A percentile compares a stretch with the other conserved stretches of the same genome.
Conservation (phyloP, 371 early-diverging fungal species). For the Amoeboradix gromovi region DNA sequence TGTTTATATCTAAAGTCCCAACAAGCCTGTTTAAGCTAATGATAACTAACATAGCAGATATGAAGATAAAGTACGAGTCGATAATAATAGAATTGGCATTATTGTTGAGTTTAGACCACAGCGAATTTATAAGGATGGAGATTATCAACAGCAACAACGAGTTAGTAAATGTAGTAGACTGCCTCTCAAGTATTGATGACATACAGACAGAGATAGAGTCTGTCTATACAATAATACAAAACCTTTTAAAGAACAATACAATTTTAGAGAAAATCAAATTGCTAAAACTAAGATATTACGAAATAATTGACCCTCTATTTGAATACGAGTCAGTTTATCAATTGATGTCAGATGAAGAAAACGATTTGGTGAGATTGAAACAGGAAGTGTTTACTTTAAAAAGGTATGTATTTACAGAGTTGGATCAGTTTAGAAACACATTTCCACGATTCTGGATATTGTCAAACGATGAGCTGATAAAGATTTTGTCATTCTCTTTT, state of each 20-base stretch:
- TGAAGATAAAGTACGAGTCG: background rate
- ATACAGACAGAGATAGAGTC: background rate
- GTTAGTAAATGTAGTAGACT: background rate
- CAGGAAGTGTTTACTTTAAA: background rate
- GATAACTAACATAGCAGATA: background rate
- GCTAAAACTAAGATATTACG: background rate
- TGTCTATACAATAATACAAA: background rate
- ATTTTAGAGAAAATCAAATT: background rate
- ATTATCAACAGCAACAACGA: background rate
- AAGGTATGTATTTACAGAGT: background rate
- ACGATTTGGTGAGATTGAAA: background rate
- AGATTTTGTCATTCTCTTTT: background rate
- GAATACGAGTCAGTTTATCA: background rate
- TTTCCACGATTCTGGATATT: background rate
- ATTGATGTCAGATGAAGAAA: background rate
- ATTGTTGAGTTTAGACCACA: background rate
- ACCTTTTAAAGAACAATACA: background rate
- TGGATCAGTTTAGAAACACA: background rate
- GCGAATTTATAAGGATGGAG: background rate
- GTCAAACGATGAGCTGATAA: background rate
- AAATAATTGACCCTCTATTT: background rate
- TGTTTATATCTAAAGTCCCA: background rate
- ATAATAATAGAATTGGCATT: background rate
- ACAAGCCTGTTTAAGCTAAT: background rate
- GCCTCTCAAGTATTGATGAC: background rate